phyloP scores from a whole-genome alignment of 2,329 filamentous ascomycete genomes.

The Trichoderma koningiopsis region DNA sequence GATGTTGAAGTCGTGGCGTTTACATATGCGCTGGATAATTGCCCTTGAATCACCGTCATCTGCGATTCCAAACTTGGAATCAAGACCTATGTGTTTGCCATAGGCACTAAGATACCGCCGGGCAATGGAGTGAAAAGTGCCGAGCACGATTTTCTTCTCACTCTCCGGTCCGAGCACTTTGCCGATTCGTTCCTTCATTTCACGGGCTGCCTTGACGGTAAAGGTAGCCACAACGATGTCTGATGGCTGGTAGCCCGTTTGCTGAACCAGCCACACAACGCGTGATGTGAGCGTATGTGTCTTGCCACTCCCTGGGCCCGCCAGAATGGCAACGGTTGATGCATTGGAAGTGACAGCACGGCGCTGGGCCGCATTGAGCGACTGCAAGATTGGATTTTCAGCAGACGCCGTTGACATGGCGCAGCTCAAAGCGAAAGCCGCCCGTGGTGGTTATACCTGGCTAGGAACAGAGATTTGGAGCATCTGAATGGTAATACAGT shows the following conservation, averaged over 20 bases:
- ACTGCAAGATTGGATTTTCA: constrained; percentile 46
- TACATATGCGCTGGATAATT: constrained; percentile 81
- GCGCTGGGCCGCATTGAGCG: constrained; percentile 58
- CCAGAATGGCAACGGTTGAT: constrained; percentile 65
- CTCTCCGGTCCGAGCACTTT: constrained; percentile 76
- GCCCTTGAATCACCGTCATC: constrained; percentile 79
- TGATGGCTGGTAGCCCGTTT: constrained; percentile 72
- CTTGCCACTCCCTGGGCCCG: constrained; percentile 76
- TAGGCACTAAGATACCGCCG: constrained; percentile 82
- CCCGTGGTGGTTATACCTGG: background rate
- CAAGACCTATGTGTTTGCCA: constrained; percentile 79
- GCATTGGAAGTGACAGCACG: constrained; percentile 57
- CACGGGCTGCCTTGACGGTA: constrained; percentile 88
- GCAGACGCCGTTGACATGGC: constrained; percentile 34
- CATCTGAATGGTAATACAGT: background rate
- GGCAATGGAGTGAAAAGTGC: constrained; percentile 94
- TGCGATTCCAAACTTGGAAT: constrained; percentile 85
- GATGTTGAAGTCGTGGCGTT: constrained; percentile 67
- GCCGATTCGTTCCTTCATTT: constrained; percentile 89
- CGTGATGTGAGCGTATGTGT: constrained; percentile 93
- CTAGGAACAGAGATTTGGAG: background rate
- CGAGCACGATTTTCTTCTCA: constrained; percentile 77
- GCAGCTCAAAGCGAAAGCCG: constrained; percentile 24
- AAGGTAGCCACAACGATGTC: constrained; percentile 96
- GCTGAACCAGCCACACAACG: constrained; percentile 82